These are phyloP conservation scores for Eutrema japonicum DNA, from an alignment of 345 rosid genomes.

Conservation along the genomic window DNA sequence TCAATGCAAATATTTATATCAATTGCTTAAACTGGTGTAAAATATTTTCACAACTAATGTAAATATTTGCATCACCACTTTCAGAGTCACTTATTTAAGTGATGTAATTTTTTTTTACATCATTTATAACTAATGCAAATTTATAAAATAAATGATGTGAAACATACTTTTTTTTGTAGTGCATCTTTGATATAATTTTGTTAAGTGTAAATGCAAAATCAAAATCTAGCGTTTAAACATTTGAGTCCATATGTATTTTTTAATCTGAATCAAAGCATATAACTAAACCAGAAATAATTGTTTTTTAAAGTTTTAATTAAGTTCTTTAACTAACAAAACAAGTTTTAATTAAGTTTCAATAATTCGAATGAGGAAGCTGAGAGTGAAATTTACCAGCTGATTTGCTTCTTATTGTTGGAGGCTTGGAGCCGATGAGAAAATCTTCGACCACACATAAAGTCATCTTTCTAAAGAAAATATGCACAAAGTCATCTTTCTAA, in stretches of 20 bases:
- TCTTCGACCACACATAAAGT: slow-evolving; percentile 41
- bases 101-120: too few relatives aligned
- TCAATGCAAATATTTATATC: too few relatives aligned
- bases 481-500: slow-evolving; percentile 35
- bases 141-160: too few relatives aligned
- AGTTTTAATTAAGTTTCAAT: background rate
- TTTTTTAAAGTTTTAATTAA: background rate
- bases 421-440: background rate
- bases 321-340: too few relatives aligned
- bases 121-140: too few relatives aligned
- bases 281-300: background rate
- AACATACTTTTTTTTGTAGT: too few relatives aligned
- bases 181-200: too few relatives aligned
- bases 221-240: background rate
- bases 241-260: background rate
- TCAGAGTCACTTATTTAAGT: too few relatives aligned
- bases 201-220: background rate
- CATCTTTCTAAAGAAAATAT: slow-evolving; percentile 22
- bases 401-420: slow-evolving; percentile 8
- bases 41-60: too few relatives aligned
- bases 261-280: background rate
- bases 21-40: too few relatives aligned
- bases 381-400: slow-evolving; percentile 9
- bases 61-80: too few relatives aligned
- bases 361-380: background rate